Percentiles rank a stretch among this genome's conserved stretches.
phyloP scores from a whole-genome alignment of 2,329 filamentous ascomycete species.

The Colletotrichum cordylinicola region DNA sequence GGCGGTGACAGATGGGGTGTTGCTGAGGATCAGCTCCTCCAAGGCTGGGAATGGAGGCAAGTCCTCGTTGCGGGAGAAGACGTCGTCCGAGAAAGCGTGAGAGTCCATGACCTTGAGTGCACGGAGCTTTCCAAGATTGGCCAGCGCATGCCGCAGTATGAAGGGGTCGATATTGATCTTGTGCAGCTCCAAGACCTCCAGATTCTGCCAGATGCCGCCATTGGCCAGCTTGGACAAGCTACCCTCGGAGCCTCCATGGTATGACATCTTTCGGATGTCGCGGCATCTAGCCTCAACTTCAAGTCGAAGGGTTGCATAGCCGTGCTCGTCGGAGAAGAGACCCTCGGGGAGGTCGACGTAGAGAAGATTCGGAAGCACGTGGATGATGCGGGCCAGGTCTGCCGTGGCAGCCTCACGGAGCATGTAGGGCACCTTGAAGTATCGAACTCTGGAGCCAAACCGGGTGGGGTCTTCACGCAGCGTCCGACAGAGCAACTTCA shows the following conservation, averaged over 20 bases:
- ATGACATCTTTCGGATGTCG: constrained; percentile 88
- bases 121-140: constrained; percentile 68
- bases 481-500: constrained; percentile 81
- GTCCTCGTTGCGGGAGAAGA: constrained; percentile 71
- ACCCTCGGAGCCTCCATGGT: constrained; percentile 77
- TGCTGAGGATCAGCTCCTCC: constrained; percentile 74
- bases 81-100: constrained; percentile 74
- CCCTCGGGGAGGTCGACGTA: constrained; percentile 93
- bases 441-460: constrained; percentile 74
- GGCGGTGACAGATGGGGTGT: constrained; percentile 74
- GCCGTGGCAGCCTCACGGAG: constrained; percentile 85
- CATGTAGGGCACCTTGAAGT: constrained; percentile 94
- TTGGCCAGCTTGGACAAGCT: constrained; percentile 74
- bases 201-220: constrained; percentile 69
- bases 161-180: constrained; percentile 73
- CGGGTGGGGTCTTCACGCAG: constrained; percentile 76
- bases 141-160: constrained; percentile 74
- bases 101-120: constrained; percentile 79
- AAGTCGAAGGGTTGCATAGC: constrained; percentile 77
- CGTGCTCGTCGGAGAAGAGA: constrained; percentile 80
- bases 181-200: constrained; percentile 77
- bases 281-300: constrained; percentile 86
- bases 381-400: constrained; percentile 84
- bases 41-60: constrained; percentile 78
- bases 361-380: constrained; percentile 81